A percentile compares a stretch with the other conserved stretches of the same genome.
Evolutionary conservation across 257 asterid genomes (phyloP).

Genomic region (Perilla frutescens): DNA sequence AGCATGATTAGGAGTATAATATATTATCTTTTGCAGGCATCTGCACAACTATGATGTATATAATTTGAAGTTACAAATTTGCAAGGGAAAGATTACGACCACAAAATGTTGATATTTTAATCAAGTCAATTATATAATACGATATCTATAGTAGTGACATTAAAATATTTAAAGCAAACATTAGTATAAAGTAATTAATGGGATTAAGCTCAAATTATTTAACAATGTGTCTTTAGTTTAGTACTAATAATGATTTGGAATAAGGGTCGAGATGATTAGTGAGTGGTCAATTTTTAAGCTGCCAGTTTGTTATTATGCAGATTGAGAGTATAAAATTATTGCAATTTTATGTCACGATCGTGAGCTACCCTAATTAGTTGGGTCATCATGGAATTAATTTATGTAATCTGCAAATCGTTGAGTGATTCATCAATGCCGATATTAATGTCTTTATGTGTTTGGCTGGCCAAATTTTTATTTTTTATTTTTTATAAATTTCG

Average conservation of each 20-base stretch:
- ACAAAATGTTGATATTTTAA: slow-evolving; percentile 21
- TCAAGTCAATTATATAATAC: slow-evolving; percentile 32
- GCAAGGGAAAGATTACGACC: slow-evolving; percentile 26
- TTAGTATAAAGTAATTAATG: neutral
- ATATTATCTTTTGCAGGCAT: slow-evolving; percentile 35
- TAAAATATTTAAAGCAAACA: too few relatives aligned
- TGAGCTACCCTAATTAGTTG: slow-evolving; percentile 22
- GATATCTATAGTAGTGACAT: slow-evolving; percentile 23
- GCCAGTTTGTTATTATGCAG: slow-evolving; percentile 25
- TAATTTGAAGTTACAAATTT: slow-evolving; percentile 2
- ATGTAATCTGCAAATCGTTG: slow-evolving; percentile 20
- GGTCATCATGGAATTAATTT: slow-evolving; percentile 33
- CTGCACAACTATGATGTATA: slow-evolving; percentile 32
- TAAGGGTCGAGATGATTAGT: slow-evolving; percentile 3
- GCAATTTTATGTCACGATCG: slow-evolving; percentile 27
- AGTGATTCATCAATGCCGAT: neutral
- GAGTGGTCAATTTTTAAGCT: slow-evolving; percentile 32
- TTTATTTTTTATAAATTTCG: too few relatives aligned
- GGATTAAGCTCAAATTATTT: slow-evolving; percentile 7
- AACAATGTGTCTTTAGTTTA: neutral
- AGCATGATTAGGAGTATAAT: slow-evolving; percentile 12
- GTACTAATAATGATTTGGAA: slow-evolving; percentile 14
- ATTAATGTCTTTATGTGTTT: neutral
- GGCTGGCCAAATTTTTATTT: too few relatives aligned
- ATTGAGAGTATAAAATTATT: slow-evolving; percentile 5